phyloP scores from a whole-genome alignment of 75 land plant genomes.

The Pseudotsuga menziesii region DNA sequence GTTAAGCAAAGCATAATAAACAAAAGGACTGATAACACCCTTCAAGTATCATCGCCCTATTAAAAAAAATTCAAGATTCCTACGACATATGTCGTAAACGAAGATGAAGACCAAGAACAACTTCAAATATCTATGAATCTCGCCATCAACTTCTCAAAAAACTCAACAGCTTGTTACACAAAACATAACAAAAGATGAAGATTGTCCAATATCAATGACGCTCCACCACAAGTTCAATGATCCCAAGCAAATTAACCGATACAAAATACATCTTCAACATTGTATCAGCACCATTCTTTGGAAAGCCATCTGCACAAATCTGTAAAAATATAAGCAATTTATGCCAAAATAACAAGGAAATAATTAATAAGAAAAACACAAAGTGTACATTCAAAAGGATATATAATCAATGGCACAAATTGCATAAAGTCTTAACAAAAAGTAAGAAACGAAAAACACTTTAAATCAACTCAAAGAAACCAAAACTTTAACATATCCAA shows the following conservation, averaged over 20 bases:
- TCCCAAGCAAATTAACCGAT: constrained; percentile 2
- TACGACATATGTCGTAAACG: too few relatives aligned
- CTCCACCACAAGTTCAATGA: constrained; percentile 5
- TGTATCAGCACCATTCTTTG: constrained; percentile 9
- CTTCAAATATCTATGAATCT: constrained; percentile 2
- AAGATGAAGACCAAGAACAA: background rate
- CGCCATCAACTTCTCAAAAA: background rate
- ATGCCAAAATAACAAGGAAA: background rate
- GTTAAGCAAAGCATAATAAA: background rate
- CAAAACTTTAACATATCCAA: background rate
- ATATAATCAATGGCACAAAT: background rate
- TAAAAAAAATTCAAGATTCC: background rate
- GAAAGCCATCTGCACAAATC: constrained; percentile 8
- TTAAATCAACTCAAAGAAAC: background rate
- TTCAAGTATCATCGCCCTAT: constrained; percentile 8
- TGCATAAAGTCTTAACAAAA: background rate
- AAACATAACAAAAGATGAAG: constrained; percentile 2
- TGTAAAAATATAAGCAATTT: constrained; percentile 3
- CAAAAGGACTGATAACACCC: background rate
- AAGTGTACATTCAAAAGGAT: too few relatives aligned
- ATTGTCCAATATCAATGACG: constrained; percentile 1
- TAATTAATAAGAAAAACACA: background rate
- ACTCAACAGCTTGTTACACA: background rate
- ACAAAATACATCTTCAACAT: constrained; percentile 8
- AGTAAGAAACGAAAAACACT: background rate